Percentiles rank a stretch among this genome's conserved stretches.
These are phyloP conservation scores for Prunus armeniaca DNA, from an alignment of 306 rosid species.

Conservation along the genomic window DNA sequence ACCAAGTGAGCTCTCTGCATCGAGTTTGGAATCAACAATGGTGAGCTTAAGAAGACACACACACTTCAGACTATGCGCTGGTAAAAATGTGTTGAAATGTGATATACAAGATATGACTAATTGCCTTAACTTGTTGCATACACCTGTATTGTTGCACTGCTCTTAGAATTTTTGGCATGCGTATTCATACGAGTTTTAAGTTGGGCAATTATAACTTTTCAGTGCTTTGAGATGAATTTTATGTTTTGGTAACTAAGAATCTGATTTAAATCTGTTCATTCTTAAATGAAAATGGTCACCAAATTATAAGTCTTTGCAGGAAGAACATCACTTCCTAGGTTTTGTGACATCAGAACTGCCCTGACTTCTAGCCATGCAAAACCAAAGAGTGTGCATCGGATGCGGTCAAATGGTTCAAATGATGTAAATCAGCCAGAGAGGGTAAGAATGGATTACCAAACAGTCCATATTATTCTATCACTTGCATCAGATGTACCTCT, in stretches of 20 bases:
- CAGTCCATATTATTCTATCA: slow-evolving; percentile 12
- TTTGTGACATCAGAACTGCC: slow-evolving; percentile 44
- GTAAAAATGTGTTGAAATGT: slow-evolving; percentile 34
- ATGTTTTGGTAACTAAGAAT: slow-evolving; percentile 4
- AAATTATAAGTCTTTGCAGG: slow-evolving; percentile 46
- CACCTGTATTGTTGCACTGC: neutral
- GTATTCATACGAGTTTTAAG: neutral
- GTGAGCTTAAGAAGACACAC: slow-evolving; percentile 95
- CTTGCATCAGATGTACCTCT: slow-evolving; percentile 11
- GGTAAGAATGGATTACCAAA: slow-evolving; percentile 36
- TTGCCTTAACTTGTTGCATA: neutral
- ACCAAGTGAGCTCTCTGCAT: slow-evolving; percentile 15
- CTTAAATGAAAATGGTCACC: slow-evolving; percentile 12
- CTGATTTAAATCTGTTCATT: slow-evolving; percentile 7
- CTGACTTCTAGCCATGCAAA: slow-evolving; percentile 33
- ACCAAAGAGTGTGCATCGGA: slow-evolving; percentile 44
- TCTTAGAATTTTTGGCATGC: neutral
- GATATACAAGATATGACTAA: neutral
- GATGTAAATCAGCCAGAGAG: slow-evolving; percentile 38
- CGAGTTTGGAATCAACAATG: slow-evolving; percentile 39
- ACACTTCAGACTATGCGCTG: slow-evolving; percentile 74
- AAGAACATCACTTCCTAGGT: slow-evolving; percentile 51
- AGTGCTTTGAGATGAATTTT: neutral
- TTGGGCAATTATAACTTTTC: neutral
- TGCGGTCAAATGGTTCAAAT: slow-evolving; percentile 44